Evolutionary conservation across 805 yeast genomes (phyloP).

Genomic region (Blastobotrys parvus): DNA sequence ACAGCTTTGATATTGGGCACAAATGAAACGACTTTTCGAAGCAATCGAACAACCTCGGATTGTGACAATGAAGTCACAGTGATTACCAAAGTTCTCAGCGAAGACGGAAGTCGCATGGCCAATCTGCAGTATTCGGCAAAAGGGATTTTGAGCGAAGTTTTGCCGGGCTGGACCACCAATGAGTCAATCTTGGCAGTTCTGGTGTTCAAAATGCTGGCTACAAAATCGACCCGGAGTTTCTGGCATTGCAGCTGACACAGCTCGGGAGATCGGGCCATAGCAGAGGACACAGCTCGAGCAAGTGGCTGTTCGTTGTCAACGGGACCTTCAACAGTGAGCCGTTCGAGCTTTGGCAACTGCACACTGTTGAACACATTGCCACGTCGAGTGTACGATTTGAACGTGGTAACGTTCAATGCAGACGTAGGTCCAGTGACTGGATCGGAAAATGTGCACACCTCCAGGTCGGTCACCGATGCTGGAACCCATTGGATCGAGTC

Average conservation of each 20-base stretch:
- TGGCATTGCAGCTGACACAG: conserved; percentile 5
- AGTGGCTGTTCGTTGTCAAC: conserved; percentile 4
- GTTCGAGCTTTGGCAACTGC: conserved; percentile 4
- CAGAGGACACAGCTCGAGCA: background rate
- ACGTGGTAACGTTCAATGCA: conserved; percentile 3
- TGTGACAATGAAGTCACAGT: background rate
- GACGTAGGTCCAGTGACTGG: background rate
- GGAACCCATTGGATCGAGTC: conserved; percentile 3
- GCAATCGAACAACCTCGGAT: background rate
- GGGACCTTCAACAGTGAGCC: conserved; percentile 5
- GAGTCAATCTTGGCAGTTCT: background rate
- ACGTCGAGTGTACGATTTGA: conserved; percentile 5
- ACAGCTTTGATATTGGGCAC: background rate
- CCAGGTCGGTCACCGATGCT: conserved; percentile 2
- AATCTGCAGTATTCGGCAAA: background rate
- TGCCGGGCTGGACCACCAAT: conserved; percentile 3
- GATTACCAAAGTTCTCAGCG: background rate
- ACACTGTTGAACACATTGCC: conserved; percentile 2
- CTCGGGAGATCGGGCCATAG: background rate
- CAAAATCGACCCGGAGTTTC: conserved; percentile 1
- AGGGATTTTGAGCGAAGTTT: background rate
- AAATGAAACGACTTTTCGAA: background rate
- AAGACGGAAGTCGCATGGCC: background rate
- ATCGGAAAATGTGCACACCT: background rate
- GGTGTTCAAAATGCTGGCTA: background rate